Base-by-base conservation (phyloP, 495 filamentous ascomycete species). In the Lasiosphaeria hispida region DNA sequence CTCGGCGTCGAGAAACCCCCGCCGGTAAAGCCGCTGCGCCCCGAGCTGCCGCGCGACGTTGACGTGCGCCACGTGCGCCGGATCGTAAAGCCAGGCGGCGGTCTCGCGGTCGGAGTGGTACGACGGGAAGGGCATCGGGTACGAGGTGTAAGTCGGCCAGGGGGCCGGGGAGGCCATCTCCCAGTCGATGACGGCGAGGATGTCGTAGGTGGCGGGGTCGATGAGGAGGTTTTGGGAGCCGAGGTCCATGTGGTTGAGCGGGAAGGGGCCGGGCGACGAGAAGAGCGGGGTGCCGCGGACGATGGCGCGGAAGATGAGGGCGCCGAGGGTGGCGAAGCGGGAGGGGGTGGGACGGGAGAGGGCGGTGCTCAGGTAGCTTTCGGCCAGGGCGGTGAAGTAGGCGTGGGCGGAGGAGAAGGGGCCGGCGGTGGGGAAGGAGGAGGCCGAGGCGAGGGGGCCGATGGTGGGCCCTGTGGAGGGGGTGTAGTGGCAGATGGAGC, bases 111-210 rank as follows among this genome's bases (percentile, higher is more conserved):
- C 50, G 0, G 45, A 44, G n/a, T 2, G 43, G 14, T 61, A n/a
- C 18, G 69, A 33, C 10, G 69, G 59, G 38, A 72, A 67, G 1
- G 63, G 69, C 61, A 71, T 69, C 3, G 69, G 65, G 30, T 70
- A 71, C 40, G 62, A 60, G 38, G 51, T 57, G 34, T 66, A 58
- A 5, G 23, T 30, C 39, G 66, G 10, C 69, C 63, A 68, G 5
- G 62, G 69, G 7, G 53, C 65, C 1, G 62, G 35, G 23, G 65
- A 62, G 17, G 67, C 67, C 33, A 66, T 53, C 47, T 71, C 68
- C 68, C 62, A 70, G 58, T 71, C 65, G 49, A 70, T 71, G n/a
- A 70, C 39, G 36, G 65, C 57, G 8, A 71, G 14, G 49, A 71
- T 57, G 41, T 69, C 61, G 55, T 62, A 67, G 14, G 57, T 13